Base-by-base conservation (phyloP, 2,329 filamentous ascomycete genomes). In the Akanthomyces lecanii region DNA sequence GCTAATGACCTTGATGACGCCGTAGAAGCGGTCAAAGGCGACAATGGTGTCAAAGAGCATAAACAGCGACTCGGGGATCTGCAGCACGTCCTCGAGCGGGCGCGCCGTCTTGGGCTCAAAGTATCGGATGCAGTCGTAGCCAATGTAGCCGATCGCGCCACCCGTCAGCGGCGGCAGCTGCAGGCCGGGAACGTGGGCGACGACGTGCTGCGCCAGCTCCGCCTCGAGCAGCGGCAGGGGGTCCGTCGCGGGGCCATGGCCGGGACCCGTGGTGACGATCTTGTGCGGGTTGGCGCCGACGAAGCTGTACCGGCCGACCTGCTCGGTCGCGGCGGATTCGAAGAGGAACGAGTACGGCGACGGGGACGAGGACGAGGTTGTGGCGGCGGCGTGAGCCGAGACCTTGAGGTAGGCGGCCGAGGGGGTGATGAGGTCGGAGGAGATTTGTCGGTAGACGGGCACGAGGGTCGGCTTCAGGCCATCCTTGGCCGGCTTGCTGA, bases 31-130 rank as follows among this genome's bases (percentile, higher is more conserved):
- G 73, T 99, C 95, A 71, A 98, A 92, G 11, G 93, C 93, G 33
- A 99, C 84, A 65, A 98, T 89, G 47, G 94, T 97, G 74, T 98
- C 91, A 75, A 92, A 98, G 16, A 99, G 83, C 91, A 98, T 98
- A 75, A 99, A 98, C 36, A 98, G 81, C 64, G 91, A 93, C 81
- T 99, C 95, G 0, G 95, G 95, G 48, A 98, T 91, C 65, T 89
- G 80, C 25, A 98, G 83, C 36, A 96, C 84, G 76, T 99, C 95
- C 76, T 95, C 89, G 81, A 97, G 86, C 3, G 91, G 86, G 56
- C 92, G 85, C 30, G 88, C 88, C n/a, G 95, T 98, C 82, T 93
- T 96, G 65, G 95, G 95, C 81, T 99, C 95, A 69, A 99, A 99
- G 78, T 98, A 98, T 72, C 89, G 88, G 70, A 99, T 91, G 75